Evolutionary conservation across 1,284 basidiomycete genomes (phyloP).

Genomic region (Xanthoconium separans): DNA sequence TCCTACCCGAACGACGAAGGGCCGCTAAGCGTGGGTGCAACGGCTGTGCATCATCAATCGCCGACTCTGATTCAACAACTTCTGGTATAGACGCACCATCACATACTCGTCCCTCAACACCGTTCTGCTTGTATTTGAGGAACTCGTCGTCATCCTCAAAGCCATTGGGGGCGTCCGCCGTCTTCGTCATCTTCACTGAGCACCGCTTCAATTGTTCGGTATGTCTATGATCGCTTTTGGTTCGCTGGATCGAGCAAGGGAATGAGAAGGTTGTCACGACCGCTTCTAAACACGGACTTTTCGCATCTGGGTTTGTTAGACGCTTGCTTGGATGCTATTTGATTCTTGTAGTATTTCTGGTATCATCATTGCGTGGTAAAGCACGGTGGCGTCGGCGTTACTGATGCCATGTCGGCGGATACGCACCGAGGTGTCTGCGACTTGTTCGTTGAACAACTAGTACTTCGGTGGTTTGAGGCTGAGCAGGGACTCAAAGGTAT

Average conservation of each 20-base stretch:
- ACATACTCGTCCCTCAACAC: conserved; percentile 74
- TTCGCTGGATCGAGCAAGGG: conserved; percentile 82
- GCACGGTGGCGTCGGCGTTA: conserved; percentile 10
- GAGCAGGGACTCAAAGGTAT: conserved; percentile 77
- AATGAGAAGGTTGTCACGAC: background rate
- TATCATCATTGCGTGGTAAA: conserved; percentile 75
- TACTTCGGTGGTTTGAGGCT: conserved; percentile 85
- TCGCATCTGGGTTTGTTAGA: conserved; percentile 82
- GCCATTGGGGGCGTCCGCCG: conserved; percentile 18
- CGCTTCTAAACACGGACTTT: conserved; percentile 56
- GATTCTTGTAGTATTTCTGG: conserved; percentile 87
- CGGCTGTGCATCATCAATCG: no score
- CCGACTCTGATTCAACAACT: no score
- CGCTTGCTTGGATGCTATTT: conserved; percentile 80
- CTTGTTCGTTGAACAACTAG: conserved; percentile 71
- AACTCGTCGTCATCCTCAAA: conserved; percentile 37
- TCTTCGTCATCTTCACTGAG: conserved; percentile 9
- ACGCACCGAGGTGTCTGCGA: conserved; percentile 15
- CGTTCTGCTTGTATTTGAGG: conserved; percentile 61
- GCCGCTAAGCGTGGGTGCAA: conserved; percentile 76
- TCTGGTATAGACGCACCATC: no score
- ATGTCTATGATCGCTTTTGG: conserved; percentile 78
- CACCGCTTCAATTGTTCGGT: conserved; percentile 56
- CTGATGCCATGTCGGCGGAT: no score
- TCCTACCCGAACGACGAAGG: conserved; percentile 46